Evolutionary conservation across 2,329 filamentous ascomycete species (phyloP).

Genomic region (Fusarium continuum): DNA sequence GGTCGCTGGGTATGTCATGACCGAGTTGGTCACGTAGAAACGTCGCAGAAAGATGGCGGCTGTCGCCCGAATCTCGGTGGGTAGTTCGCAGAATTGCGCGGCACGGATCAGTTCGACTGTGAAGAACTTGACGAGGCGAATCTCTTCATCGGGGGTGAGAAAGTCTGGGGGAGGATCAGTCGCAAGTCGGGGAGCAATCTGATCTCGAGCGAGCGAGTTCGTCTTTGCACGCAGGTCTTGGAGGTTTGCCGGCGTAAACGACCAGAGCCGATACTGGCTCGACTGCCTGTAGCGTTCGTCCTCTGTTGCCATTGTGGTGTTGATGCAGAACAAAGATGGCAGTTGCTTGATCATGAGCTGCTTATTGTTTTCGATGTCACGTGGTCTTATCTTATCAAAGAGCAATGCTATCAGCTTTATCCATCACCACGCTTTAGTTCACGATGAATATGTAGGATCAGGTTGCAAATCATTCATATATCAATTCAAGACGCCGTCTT

Average conservation of each 20-base stretch:
- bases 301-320: conserved; percentile 75
- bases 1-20: conserved; percentile 95
- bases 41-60: conserved; percentile 90
- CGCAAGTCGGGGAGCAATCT: conserved; percentile 67
- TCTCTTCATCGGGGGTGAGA: conserved; percentile 84
- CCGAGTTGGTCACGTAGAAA: conserved; percentile 94
- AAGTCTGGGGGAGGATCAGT: conserved; percentile 73
- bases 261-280: conserved; percentile 92
- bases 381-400: conserved; percentile 30
- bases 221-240: conserved; percentile 78
- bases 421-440: neutral
- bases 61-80: conserved; percentile 66
- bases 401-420: no score
- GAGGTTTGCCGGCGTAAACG: conserved; percentile 80
- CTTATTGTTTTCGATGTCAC: conserved; percentile 6
- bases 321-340: conserved; percentile 1
- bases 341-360: neutral
- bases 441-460: neutral
- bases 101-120: conserved; percentile 66
- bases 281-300: conserved; percentile 91
- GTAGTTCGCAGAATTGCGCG: conserved; percentile 62
- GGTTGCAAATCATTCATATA: conserved; percentile 1
- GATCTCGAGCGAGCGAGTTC: conserved; percentile 75
- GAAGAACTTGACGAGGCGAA: conserved; percentile 82
- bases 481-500: conserved; percentile 33